These are phyloP conservation scores for Neurospora sp. DNA, from an alignment of 495 filamentous ascomycete species.

Conservation along the genomic window DNA sequence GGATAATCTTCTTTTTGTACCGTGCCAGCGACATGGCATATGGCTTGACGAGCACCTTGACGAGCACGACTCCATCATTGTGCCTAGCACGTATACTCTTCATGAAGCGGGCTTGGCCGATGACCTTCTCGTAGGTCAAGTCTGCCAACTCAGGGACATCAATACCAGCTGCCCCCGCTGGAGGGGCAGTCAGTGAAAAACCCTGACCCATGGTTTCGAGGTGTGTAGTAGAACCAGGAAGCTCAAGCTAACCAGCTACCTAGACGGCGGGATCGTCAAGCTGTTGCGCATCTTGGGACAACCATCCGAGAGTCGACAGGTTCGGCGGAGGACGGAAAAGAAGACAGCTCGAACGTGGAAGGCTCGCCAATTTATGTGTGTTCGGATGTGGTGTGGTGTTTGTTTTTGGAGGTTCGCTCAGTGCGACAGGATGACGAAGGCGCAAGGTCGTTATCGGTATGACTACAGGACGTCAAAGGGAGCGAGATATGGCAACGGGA, in stretches of 20 bases:
- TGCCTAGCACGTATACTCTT: constrained; percentile 89
- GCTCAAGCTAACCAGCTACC: constrained; percentile 10
- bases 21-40: constrained; percentile 66
- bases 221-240: constrained; percentile 3
- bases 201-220: constrained; percentile 77
- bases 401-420: not conserved
- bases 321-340: not conserved
- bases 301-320: not conserved
- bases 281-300: constrained; percentile 12
- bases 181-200: constrained; percentile 84
- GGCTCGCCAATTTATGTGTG: not conserved
- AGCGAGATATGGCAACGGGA: not conserved
- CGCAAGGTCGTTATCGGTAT: not conserved
- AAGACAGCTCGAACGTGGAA: not conserved
- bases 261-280: not conserved
- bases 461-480: not conserved
- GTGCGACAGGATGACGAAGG: not conserved
- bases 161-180: constrained; percentile 82
- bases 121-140: constrained; percentile 80
- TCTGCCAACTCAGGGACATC: constrained; percentile 88
- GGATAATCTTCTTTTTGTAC: constrained; percentile 63
- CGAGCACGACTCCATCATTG: constrained; percentile 79
- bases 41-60: constrained; percentile 91
- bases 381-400: not conserved
- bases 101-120: constrained; percentile 93